phyloP scores from a whole-genome alignment of 257 asterid species.

The Solanum virginianum region DNA sequence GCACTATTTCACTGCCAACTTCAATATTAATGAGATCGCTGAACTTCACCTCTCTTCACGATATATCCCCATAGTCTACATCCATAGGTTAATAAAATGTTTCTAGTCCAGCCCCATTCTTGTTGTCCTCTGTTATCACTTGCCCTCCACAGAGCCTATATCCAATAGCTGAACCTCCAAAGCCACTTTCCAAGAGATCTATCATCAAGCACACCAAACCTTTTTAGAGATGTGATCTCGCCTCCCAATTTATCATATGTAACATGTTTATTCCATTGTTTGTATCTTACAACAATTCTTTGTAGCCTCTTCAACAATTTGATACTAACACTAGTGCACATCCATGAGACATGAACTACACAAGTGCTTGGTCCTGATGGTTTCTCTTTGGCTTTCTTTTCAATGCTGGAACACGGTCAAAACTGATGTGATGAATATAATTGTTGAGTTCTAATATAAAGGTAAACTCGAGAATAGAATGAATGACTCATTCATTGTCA shows the following conservation, averaged over 20 bases:
- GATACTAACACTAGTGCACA: background rate
- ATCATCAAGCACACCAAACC: background rate
- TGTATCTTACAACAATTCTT: background rate
- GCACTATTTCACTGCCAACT: background rate
- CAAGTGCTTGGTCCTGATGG: background rate
- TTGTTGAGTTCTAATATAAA: background rate
- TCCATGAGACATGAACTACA: background rate
- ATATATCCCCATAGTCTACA: background rate
- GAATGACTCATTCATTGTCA: background rate
- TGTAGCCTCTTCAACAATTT: background rate
- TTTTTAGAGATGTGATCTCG: background rate
- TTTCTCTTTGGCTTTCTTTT: background rate
- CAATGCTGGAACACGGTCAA: background rate
- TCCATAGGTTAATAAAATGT: background rate
- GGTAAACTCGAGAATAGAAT: background rate
- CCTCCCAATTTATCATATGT: background rate
- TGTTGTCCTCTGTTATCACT: background rate
- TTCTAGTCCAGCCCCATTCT: background rate
- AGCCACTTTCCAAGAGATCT: background rate
- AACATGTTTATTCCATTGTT: background rate
- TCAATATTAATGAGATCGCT: background rate
- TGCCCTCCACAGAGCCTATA: background rate
- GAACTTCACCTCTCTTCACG: background rate
- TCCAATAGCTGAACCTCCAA: background rate
- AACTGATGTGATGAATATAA: background rate